Conservation (phyloP, 179 eudicot genomes). For the Pouteria campechiana region DNA sequence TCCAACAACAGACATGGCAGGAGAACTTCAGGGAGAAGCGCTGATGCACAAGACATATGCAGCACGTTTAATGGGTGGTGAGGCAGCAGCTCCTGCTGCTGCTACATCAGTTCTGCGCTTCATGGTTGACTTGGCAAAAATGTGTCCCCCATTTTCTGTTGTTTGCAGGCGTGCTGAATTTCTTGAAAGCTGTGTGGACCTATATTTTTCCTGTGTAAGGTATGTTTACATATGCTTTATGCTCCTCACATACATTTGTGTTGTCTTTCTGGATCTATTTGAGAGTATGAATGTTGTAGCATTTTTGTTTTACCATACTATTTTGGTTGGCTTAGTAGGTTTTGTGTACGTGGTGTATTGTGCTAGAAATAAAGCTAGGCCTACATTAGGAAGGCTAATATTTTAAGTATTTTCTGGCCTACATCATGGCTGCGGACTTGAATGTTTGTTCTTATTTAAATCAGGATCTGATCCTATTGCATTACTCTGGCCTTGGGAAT, state of each 20-base stretch:
- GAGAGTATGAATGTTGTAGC: too few species aligned
- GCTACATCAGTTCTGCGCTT: conserved; percentile 95
- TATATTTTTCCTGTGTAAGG: conserved; percentile 97
- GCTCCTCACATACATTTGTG: not conserved
- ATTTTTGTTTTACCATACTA: too few species aligned
- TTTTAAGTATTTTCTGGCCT: too few species aligned
- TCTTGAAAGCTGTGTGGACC: conserved; percentile 89
- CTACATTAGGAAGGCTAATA: too few species aligned
- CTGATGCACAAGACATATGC: conserved; percentile 98
- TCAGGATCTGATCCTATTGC: not conserved
- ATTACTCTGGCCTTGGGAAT: not conserved
- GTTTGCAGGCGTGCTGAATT: conserved; percentile 83
- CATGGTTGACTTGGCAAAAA: conserved; percentile 96
- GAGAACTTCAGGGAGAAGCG: conserved; percentile 99
- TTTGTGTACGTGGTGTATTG: too few species aligned
- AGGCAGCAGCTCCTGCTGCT: conserved; percentile 97
- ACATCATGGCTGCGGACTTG: too few species aligned
- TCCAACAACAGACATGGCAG: conserved; percentile 69
- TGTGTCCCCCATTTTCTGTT: conserved; percentile 84
- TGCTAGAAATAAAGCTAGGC: too few species aligned
- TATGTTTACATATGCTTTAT: conserved; percentile 12
- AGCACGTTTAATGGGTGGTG: conserved; percentile 98
- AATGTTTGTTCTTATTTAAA: too few species aligned
- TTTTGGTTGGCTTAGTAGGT: too few species aligned
- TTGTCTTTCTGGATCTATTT: not conserved